Evolutionary conservation across 2,329 filamentous ascomycete genomes (phyloP).

Genomic region (Nemania abortiva): DNA sequence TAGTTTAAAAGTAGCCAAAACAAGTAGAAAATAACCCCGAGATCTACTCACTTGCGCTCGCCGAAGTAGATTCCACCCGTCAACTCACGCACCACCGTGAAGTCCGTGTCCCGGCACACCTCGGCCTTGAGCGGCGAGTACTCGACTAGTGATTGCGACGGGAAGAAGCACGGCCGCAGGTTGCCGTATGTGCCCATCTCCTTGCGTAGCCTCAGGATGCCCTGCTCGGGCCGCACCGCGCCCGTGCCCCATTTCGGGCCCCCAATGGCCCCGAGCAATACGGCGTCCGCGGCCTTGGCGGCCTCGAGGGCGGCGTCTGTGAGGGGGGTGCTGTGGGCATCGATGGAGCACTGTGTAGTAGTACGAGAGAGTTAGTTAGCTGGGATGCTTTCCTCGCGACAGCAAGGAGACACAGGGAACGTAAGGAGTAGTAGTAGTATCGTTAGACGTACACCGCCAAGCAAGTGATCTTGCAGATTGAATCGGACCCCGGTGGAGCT

Average conservation of each 20-base stretch:
- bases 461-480: constrained; percentile 88
- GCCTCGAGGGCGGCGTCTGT: constrained; percentile 86
- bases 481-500: constrained; percentile 79
- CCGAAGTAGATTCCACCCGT: constrained; percentile 97
- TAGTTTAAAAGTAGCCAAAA: too few relatives aligned
- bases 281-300: constrained; percentile 86
- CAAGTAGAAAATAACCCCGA: too few relatives aligned
- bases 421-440: not conserved
- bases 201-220: constrained; percentile 89
- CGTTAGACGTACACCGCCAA: constrained; percentile 74
- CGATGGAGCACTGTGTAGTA: constrained; percentile 80
- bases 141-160: constrained; percentile 85
- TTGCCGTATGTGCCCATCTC: constrained; percentile 95
- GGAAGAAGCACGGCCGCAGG: constrained; percentile 95
- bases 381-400: not conserved
- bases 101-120: constrained; percentile 87
- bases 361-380: constrained; percentile 10
- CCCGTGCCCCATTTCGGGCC: constrained; percentile 94
- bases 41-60: too few relatives aligned
- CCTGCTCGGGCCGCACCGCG: constrained; percentile 92
- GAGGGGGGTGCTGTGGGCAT: constrained; percentile 80
- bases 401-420: not conserved
- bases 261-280: constrained; percentile 92
- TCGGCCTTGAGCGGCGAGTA: constrained; percentile 87
- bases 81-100: constrained; percentile 91